These are phyloP conservation scores for Lactarius sp. DNA, from an alignment of 768 basidiomycete genomes.

Conservation along the genomic window DNA sequence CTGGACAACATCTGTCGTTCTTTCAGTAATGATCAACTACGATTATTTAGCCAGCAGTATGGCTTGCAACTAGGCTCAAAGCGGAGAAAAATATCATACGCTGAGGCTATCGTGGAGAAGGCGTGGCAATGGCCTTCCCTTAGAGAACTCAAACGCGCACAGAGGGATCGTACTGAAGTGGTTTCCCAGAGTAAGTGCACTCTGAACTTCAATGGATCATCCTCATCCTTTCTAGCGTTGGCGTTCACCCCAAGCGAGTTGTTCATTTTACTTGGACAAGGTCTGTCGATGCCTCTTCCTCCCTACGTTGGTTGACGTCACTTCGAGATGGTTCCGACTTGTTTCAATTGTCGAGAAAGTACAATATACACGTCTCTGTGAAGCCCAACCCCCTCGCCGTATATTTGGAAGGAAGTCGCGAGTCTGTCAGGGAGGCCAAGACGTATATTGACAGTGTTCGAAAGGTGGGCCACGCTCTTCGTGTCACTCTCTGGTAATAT, in stretches of 20 bases:
- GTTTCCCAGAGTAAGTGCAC: conserved; percentile 41
- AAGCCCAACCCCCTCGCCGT: conserved; percentile 51
- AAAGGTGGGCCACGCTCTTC: conserved; percentile 37
- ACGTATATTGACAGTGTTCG: conserved; percentile 46
- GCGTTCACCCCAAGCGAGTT: conserved; percentile 53
- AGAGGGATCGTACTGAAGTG: conserved; percentile 47
- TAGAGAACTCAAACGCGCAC: conserved; percentile 45
- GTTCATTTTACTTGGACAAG: conserved; percentile 69
- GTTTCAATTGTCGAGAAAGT: conserved; percentile 51
- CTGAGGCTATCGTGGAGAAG: conserved; percentile 53
- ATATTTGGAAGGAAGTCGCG: conserved; percentile 53
- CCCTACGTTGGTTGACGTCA: conserved; percentile 13
- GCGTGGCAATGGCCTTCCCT: conserved; percentile 69
- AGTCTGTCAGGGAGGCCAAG: conserved; percentile 44
- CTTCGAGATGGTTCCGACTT: conserved; percentile 59
- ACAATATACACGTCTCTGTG: conserved; percentile 59
- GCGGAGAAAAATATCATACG: conserved; percentile 38
- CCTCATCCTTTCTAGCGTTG: conserved; percentile 40
- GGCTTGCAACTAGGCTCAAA: conserved; percentile 32
- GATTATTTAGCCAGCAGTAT: conserved; percentile 47
- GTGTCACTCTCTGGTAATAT: not conserved
- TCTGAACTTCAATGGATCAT: conserved; percentile 3
- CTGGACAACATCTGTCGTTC: conserved; percentile 50
- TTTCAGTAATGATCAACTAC: conserved; percentile 61
- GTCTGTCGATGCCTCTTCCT: conserved; percentile 34